phyloP scores from a whole-genome alignment of 108 stramenopile species.

The Cyclotella sp. region DNA sequence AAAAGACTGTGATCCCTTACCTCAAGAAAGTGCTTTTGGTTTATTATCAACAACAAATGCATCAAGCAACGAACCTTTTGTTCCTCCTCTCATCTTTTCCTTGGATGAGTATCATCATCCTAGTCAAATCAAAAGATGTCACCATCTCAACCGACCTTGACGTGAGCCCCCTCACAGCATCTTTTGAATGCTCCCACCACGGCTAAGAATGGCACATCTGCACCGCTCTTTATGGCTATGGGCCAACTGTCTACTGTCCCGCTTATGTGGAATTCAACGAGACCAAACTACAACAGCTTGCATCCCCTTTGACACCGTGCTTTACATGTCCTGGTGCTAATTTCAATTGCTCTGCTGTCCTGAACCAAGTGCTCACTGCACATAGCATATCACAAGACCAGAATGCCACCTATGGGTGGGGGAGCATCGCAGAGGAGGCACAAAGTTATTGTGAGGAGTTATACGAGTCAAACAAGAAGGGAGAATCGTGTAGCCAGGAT shows the following conservation, averaged over 20 bases:
- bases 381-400: background rate
- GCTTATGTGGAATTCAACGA: background rate
- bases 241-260: background rate
- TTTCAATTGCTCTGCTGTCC: background rate
- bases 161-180: background rate
- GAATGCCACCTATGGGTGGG: background rate
- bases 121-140: no score
- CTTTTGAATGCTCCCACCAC: background rate
- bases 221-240: background rate
- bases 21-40: no score
- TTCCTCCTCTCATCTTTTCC: no score
- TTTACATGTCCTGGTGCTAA: slow-evolving; percentile 1
- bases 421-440: background rate
- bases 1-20: no score
- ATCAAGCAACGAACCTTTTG: no score
- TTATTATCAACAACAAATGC: no score
- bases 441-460: background rate
- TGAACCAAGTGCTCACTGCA: background rate
- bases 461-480: background rate
- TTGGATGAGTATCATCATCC: no score
- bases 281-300: background rate
- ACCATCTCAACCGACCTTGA: background rate
- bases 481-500: background rate
- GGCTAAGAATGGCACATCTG: slow-evolving; percentile 5
- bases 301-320: background rate